phyloP scores from a whole-genome alignment of 2,329 filamentous ascomycete genomes.

The Esteya vermicola region DNA sequence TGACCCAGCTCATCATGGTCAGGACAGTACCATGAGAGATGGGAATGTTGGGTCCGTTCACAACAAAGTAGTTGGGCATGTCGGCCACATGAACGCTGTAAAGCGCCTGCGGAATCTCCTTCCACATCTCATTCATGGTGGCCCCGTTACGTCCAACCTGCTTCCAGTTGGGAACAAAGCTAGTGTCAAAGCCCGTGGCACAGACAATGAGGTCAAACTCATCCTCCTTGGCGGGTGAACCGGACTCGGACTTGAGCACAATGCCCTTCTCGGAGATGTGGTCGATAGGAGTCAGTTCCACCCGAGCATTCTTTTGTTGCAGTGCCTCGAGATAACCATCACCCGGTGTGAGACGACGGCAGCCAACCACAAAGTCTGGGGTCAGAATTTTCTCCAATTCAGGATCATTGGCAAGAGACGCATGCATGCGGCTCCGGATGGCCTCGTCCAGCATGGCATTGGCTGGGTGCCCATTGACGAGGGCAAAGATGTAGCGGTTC shows the following conservation, averaged over 20 bases:
- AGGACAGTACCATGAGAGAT: conserved; percentile 1
- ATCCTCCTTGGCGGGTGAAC: conserved; percentile 16
- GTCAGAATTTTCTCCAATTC: conserved; percentile 27
- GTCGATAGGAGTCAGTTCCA: conserved; percentile 23
- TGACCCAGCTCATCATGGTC: conserved; percentile 3
- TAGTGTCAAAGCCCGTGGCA: conserved; percentile 22
- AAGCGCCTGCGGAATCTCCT: background rate
- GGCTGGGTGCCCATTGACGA: conserved; percentile 17
- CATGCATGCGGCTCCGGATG: conserved; percentile 23
- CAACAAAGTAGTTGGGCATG: conserved; percentile 1
- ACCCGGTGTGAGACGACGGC: conserved; percentile 25
- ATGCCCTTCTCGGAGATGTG: conserved; percentile 19
- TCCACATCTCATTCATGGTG: conserved; percentile 1
- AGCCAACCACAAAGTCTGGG: conserved; percentile 27
- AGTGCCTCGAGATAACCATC: conserved; percentile 27
- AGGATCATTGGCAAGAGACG: conserved; percentile 19
- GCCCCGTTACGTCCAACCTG: background rate
- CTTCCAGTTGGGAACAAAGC: conserved; percentile 13
- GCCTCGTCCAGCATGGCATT: conserved; percentile 17
- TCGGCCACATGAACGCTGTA: background rate
- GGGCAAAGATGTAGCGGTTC: conserved; percentile 18
- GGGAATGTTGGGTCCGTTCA: conserved; percentile 2
- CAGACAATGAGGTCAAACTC: conserved; percentile 15
- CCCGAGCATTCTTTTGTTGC: conserved; percentile 25
- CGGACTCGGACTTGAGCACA: conserved; percentile 3